Conservation (phyloP, 495 filamentous ascomycete genomes). For the Talaromyces nanjingensis region DNA sequence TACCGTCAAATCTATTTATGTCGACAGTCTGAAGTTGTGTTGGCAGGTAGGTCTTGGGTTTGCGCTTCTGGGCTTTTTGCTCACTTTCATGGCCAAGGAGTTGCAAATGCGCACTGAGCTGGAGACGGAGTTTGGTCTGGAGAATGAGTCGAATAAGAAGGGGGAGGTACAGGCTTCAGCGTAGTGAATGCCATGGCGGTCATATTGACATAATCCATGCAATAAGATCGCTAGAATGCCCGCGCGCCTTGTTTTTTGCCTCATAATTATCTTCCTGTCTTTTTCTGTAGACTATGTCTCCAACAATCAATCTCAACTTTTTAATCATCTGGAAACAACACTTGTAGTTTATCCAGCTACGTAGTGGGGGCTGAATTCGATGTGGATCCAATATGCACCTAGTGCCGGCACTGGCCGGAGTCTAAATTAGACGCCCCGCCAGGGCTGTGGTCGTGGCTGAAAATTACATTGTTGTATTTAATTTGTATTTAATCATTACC, state of each 20-base stretch:
- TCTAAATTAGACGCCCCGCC: too few species aligned
- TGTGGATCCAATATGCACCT: too few species aligned
- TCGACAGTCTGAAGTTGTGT: constrained; percentile 8
- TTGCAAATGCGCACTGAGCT: constrained; percentile 5
- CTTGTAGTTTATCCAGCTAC: too few species aligned
- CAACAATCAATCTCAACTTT: too few species aligned
- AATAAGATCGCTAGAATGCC: not conserved
- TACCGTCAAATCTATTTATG: constrained; percentile 9
- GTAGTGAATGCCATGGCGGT: not conserved
- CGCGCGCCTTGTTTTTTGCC: not conserved
- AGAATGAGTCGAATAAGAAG: not conserved
- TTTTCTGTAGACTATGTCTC: not conserved
- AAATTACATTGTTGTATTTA: not conserved
- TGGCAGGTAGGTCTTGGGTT: constrained; percentile 12
- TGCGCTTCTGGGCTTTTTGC: constrained; percentile 9
- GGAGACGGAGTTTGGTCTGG: constrained; percentile 9
- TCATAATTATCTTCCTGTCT: not conserved
- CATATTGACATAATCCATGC: too few species aligned
- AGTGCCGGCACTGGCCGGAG: too few species aligned
- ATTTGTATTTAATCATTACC: not conserved
- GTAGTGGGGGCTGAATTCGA: too few species aligned
- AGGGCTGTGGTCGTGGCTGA: too few species aligned
- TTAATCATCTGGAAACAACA: too few species aligned
- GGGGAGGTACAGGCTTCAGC: not conserved
- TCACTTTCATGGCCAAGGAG: constrained; percentile 13